Conservation (phyloP, 2,329 filamentous ascomycete species). For the Orbilia quercus region DNA sequence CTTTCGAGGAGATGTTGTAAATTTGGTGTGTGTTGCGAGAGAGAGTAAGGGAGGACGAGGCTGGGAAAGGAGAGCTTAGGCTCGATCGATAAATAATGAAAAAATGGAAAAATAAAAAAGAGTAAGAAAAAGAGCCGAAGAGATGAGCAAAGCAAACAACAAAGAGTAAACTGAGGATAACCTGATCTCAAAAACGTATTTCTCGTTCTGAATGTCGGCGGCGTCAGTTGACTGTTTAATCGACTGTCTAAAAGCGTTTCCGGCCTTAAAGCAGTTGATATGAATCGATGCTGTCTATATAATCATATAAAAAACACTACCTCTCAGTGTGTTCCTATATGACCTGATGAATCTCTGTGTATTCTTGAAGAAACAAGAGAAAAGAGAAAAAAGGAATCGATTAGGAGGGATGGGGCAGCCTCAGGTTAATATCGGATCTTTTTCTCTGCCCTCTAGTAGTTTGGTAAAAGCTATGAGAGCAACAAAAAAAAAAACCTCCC, state of each 20-base stretch:
- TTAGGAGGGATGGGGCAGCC: conserved; percentile 15
- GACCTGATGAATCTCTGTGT: conserved; percentile 36
- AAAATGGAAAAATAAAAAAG: conserved; percentile 18
- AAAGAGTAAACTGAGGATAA: conserved; percentile 54
- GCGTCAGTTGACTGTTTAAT: conserved; percentile 43
- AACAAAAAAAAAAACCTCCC: conserved; percentile 40
- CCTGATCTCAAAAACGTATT: conserved; percentile 55
- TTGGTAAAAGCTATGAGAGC: too few species aligned
- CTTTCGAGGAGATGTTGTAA: conserved; percentile 54
- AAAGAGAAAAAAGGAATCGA: conserved; percentile 38
- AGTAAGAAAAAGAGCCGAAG: conserved; percentile 17
- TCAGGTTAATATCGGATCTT: conserved; percentile 37
- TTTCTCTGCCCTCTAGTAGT: conserved; percentile 8
- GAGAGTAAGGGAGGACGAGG: conserved; percentile 50
- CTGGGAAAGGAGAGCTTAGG: conserved; percentile 42
- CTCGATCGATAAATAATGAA: conserved; percentile 33
- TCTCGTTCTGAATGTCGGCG: conserved; percentile 38
- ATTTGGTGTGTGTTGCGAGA: conserved; percentile 52
- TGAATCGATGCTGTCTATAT: conserved; percentile 54
- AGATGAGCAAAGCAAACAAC: conserved; percentile 46
- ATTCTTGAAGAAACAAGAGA: conserved; percentile 23
- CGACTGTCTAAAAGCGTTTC: conserved; percentile 57
- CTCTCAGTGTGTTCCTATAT: conserved; percentile 47
- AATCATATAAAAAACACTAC: conserved; percentile 47
- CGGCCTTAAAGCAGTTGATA: conserved; percentile 54